Percentiles rank a stretch among this genome's conserved stretches.
These are phyloP conservation scores for Fusarium poae DNA, from an alignment of 2,329 filamentous ascomycete species.

Conservation along the genomic window DNA sequence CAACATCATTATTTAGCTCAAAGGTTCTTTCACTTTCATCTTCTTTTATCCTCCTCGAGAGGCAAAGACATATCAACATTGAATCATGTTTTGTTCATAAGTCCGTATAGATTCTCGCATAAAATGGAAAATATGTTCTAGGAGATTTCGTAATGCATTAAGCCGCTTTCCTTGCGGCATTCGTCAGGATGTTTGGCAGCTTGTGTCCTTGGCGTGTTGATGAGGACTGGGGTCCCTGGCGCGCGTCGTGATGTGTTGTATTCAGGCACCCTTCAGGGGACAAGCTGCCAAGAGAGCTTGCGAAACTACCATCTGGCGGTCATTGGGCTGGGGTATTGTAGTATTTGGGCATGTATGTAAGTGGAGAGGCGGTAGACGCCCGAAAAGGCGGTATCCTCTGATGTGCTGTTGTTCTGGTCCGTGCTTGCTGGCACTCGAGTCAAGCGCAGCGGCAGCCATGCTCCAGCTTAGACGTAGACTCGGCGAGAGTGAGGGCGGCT, in stretches of 20 bases:
- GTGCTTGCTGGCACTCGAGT: not conserved
- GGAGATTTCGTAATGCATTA: slow-evolving; percentile 37
- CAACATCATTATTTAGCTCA: slow-evolving; percentile 10
- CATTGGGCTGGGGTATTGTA: slow-evolving; percentile 37
- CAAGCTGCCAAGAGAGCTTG: slow-evolving; percentile 22
- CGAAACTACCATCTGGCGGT: slow-evolving; percentile 24
- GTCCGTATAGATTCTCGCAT: slow-evolving; percentile 21
- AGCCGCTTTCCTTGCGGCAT: slow-evolving; percentile 21
- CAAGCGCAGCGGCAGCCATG: not conserved
- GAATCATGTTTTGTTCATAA: slow-evolving; percentile 32
- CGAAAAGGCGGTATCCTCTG: slow-evolving; percentile 6
- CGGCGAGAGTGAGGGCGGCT: slow-evolving; percentile 64
- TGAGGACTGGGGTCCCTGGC: slow-evolving; percentile 5
- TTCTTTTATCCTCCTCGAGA: slow-evolving; percentile 14
- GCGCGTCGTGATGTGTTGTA: slow-evolving; percentile 10
- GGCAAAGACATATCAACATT: slow-evolving; percentile 32
- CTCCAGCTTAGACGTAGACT: slow-evolving; percentile 60
- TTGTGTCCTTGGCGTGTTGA: slow-evolving; percentile 1
- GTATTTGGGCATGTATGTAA: slow-evolving; percentile 20
- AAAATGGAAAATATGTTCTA: slow-evolving; percentile 23
- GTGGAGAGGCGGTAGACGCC: slow-evolving; percentile 11
- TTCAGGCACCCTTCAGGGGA: slow-evolving; percentile 11
- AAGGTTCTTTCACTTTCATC: not conserved
- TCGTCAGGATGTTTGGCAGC: slow-evolving; percentile 16
- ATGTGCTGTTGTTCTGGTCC: slow-evolving; percentile 10